phyloP scores from a whole-genome alignment of 208 protist genomes.

The Acanthamoeba triangularis region DNA sequence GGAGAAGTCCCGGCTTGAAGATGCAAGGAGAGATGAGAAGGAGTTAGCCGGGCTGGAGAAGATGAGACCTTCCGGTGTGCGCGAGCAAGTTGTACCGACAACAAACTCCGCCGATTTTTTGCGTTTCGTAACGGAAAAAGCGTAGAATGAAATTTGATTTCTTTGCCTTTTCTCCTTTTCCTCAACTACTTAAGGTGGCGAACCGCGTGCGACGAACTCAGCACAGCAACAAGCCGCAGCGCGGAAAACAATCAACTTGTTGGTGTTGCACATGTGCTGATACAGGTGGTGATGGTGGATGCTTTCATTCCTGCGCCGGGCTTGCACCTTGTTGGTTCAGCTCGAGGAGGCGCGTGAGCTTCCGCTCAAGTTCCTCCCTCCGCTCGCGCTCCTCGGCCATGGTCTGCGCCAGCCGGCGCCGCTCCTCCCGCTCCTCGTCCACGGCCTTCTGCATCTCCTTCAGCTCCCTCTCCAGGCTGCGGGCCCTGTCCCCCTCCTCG shows the following conservation, averaged over 20 bases:
- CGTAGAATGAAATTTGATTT: not conserved
- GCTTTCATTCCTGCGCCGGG: not conserved
- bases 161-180: not conserved
- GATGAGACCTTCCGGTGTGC: too few species aligned
- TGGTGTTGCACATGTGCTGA: not conserved
- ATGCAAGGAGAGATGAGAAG: too few species aligned
- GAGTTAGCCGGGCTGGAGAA: too few species aligned
- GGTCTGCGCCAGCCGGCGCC: not conserved
- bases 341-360: not conserved
- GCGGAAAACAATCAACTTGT: not conserved
- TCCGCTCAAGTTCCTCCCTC: constrained; percentile 4
- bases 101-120: not conserved
- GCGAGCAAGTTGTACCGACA: not conserved
- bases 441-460: not conserved
- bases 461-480: not conserved
- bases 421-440: constrained; percentile 3
- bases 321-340: not conserved
- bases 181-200: not conserved
- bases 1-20: too few species aligned
- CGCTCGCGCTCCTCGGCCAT: not conserved
- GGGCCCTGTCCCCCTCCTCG: not conserved
- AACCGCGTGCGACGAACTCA: too few species aligned
- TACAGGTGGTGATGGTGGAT: too few species aligned
- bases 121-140: not conserved
- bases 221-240: too few species aligned